Conservation (phyloP, 1,284 basidiomycete genomes). For the Albatrellus sp. region DNA sequence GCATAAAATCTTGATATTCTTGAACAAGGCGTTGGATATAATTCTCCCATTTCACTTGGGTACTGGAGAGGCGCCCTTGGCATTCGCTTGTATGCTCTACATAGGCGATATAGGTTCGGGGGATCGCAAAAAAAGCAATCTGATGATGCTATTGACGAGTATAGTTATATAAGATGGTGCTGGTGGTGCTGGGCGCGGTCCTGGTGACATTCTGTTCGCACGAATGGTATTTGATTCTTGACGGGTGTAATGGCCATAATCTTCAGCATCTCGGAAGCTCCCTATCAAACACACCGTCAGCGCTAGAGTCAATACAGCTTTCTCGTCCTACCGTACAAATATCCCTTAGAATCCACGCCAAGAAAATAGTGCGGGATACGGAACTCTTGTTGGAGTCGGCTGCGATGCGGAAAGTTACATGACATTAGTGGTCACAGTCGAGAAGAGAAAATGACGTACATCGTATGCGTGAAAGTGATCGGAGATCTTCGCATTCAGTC, state of each 20-base stretch:
- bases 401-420: conserved; percentile 7
- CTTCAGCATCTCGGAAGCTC: conserved; percentile 32
- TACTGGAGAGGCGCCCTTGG: conserved; percentile 30
- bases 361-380: conserved; percentile 27
- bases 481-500: conserved; percentile 33
- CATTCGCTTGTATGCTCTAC: conserved; percentile 35
- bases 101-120: conserved; percentile 35
- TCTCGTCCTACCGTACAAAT: conserved; percentile 20
- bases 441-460: conserved; percentile 7
- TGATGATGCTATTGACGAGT: conserved; percentile 25
- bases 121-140: conserved; percentile 39
- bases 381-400: conserved; percentile 20
- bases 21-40: conserved; percentile 36
- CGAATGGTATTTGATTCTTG: conserved; percentile 19
- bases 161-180: conserved; percentile 8
- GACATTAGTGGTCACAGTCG: conserved; percentile 5
- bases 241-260: conserved; percentile 28
- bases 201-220: conserved; percentile 9
- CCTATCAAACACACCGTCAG: conserved; percentile 10
- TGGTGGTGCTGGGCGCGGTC: conserved; percentile 9
- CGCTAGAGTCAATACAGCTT: not conserved
- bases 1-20: conserved; percentile 41
- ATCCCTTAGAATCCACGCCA: conserved; percentile 34
- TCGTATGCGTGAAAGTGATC: too few species aligned
- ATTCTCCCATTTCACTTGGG: conserved; percentile 34